phyloP scores from a whole-genome alignment of 2,329 filamentous ascomycete species.

The Xylogone sp. region DNA sequence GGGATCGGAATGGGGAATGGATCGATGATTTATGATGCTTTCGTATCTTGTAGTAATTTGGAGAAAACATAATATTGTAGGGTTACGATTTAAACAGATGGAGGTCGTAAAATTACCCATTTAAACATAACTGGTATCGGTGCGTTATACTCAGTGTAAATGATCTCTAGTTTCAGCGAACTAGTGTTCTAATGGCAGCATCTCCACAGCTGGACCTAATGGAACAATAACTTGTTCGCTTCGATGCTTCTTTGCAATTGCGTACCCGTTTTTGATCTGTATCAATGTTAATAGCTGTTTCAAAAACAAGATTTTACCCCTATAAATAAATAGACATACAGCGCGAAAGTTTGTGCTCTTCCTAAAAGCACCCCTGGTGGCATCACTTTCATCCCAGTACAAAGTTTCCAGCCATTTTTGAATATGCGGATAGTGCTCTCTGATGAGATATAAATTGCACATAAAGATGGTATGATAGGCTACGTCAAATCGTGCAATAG shows the following conservation, averaged over 20 bases:
- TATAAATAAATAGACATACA: constrained; percentile 1
- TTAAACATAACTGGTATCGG: too few species aligned
- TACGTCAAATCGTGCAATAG: constrained; percentile 62
- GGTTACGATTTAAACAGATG: too few species aligned
- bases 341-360: constrained; percentile 61
- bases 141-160: too few species aligned
- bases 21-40: too few species aligned
- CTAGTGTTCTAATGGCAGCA: neutral
- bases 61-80: too few species aligned
- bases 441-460: constrained; percentile 60
- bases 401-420: constrained; percentile 65
- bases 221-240: neutral
- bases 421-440: constrained; percentile 61
- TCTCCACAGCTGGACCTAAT: neutral
- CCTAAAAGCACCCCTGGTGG: constrained; percentile 54
- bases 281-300: neutral
- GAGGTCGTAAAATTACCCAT: too few species aligned
- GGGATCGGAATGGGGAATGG: neutral
- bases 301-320: neutral
- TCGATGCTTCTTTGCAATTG: neutral
- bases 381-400: constrained; percentile 59
- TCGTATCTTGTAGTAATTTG: too few species aligned
- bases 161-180: too few species aligned
- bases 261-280: neutral
- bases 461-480: constrained; percentile 63